A percentile compares a stretch with the other conserved stretches of the same genome.
Evolutionary conservation across 2,329 filamentous ascomycete species (phyloP).

Genomic region (Colletotrichum trifolii): DNA sequence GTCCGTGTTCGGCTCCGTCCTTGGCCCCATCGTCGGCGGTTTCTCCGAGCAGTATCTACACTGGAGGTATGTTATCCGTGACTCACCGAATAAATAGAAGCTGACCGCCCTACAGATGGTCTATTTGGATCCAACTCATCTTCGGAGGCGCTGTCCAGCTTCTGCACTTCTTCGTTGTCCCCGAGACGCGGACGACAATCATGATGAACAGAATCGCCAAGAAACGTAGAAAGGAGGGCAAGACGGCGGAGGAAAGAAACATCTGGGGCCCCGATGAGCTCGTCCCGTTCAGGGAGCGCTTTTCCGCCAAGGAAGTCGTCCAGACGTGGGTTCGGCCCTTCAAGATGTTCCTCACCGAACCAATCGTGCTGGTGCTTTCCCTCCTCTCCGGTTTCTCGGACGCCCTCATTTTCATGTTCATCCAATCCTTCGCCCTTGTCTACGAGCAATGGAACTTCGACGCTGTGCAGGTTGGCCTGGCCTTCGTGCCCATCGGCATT

Average conservation of each 20-base stretch:
- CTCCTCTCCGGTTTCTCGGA: conserved; percentile 79
- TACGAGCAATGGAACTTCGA: conserved; percentile 75
- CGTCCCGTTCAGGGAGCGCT: conserved; percentile 66
- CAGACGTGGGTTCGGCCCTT: conserved; percentile 73
- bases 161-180: conserved; percentile 75
- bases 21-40: conserved; percentile 83
- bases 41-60: conserved; percentile 74
- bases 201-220: conserved; percentile 85
- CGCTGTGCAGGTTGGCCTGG: conserved; percentile 65
- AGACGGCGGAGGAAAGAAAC: conserved; percentile 54
- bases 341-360: conserved; percentile 78
- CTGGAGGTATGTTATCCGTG: conserved; percentile 66
- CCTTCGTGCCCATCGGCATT: conserved; percentile 74
- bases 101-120: conserved; percentile 56
- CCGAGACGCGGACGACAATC: conserved; percentile 81
- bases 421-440: conserved; percentile 76
- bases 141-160: conserved; percentile 77
- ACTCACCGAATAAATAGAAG: background rate
- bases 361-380: conserved; percentile 77
- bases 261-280: conserved; percentile 81
- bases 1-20: conserved; percentile 79
- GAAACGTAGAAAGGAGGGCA: conserved; percentile 72
- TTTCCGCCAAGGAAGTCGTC: conserved; percentile 67
- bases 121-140: conserved; percentile 87
- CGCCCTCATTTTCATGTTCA: conserved; percentile 81